phyloP scores from a whole-genome alignment of 2,329 filamentous ascomycete species.

The Cephalotrichum gorgonifer region DNA sequence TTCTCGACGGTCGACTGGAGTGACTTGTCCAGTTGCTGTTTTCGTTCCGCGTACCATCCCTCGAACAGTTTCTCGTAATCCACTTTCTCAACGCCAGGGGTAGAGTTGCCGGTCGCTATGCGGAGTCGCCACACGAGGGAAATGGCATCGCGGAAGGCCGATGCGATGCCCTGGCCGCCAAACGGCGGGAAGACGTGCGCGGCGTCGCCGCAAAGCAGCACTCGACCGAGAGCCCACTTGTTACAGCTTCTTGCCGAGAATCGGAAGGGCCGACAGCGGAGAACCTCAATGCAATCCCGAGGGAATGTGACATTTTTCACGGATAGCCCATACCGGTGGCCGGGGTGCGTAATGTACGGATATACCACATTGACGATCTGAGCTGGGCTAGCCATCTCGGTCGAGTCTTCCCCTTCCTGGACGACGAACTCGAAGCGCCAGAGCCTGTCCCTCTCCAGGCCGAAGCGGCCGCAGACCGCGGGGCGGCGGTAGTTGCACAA shows the following conservation, averaged over 20 bases:
- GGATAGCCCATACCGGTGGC: conserved; percentile 8
- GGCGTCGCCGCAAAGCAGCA: conserved; percentile 34
- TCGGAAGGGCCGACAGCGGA: conserved; percentile 28
- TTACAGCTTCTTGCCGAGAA: conserved; percentile 36
- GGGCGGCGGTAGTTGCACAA: conserved; percentile 28
- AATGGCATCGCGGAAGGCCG: conserved; percentile 22
- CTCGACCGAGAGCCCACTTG: conserved; percentile 28
- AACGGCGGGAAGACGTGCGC: conserved; percentile 42
- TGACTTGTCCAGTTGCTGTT: conserved; percentile 6
- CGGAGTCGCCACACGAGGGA: conserved; percentile 21
- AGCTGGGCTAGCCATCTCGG: conserved; percentile 15
- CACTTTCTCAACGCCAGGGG: not conserved
- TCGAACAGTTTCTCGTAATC: not conserved
- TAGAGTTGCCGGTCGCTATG: not conserved
- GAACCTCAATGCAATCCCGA: conserved; percentile 32
- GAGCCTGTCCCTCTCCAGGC: conserved; percentile 24
- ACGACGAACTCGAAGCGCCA: conserved; percentile 32
- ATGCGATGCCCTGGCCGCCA: conserved; percentile 24
- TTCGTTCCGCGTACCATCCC: conserved; percentile 4
- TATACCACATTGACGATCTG: conserved; percentile 15
- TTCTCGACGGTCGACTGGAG: conserved; percentile 5
- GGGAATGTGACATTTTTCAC: conserved; percentile 22
- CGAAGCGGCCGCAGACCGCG: conserved; percentile 32
- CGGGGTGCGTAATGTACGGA: conserved; percentile 18
- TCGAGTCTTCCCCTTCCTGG: conserved; percentile 16